Base-by-base conservation (phyloP, 495 filamentous ascomycete species). In the Mytilinidion resinicola region DNA sequence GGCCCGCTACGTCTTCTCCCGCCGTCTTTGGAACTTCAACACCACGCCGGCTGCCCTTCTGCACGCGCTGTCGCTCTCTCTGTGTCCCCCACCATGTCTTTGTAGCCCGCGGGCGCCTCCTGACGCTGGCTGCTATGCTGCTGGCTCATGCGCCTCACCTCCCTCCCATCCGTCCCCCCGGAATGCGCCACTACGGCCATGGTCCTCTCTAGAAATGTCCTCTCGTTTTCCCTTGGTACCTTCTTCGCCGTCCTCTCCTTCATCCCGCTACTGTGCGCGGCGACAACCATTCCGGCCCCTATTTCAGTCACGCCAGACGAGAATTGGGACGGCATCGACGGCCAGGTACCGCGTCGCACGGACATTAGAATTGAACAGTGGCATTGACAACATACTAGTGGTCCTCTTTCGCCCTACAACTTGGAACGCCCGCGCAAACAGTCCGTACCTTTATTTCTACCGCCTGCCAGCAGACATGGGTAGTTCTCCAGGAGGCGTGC, bases 281-380 rank as follows among this genome's bases (percentile, higher is more conserved):
- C 49, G 50, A 39, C 56, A 9, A 39, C 60, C 15, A 46, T 64
- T 0, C 67, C 71, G 0, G 38, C 43, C 4, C 70, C 74, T 14
- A 41, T 76, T 66, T 56, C 66, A 56, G 12, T 65, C 67, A 47
- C 74, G 62, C 61, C 75, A 63, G 51, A 51, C 41, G 59, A 66
- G 55, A 19, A 58, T 58, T 82, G 78, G 72, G 77, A 80, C 37
- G 80, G 80, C 12, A 73, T 74, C 61, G 80, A 82, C 66, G 80
- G 80, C 15, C 65, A 67, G 25, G 25, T 30, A 30, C 25, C 3
- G 2, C 6, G 25, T 30, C 25, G 6, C 25, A 30, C 3, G 3
- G 25, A 30, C 25, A 3, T 30, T 30, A 6, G 3, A 30, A 30
- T 30, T 30, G 25, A 30, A 30, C 25, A 30, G 25, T 6, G 25